Evolutionary conservation across 2,329 filamentous ascomycete genomes (phyloP).

Genomic region (Venturia aucupariae): DNA sequence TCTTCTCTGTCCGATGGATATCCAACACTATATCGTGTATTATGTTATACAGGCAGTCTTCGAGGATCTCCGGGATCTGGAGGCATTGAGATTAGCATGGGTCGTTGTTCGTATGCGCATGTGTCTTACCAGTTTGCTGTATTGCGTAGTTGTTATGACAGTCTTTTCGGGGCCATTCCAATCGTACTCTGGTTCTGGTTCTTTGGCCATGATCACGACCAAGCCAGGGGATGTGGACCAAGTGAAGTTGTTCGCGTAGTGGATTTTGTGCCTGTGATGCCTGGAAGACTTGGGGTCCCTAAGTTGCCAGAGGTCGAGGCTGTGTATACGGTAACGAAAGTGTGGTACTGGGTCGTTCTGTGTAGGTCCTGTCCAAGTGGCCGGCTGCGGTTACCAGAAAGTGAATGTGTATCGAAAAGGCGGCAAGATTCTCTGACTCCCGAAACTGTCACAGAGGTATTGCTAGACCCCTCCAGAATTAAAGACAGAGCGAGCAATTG

Average conservation of each 20-base stretch:
- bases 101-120: neutral
- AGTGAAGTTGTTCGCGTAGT: neutral
- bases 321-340: neutral
- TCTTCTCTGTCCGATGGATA: slow-evolving; percentile 70
- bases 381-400: neutral
- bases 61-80: slow-evolving; percentile 43
- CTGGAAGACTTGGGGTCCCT: neutral
- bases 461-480: neutral
- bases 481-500: neutral
- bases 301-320: neutral
- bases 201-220: neutral
- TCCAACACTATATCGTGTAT: slow-evolving; percentile 66
- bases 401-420: neutral
- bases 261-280: neutral
- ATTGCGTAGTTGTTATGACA: neutral
- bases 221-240: neutral
- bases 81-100: neutral
- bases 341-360: neutral
- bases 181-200: neutral
- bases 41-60: slow-evolving; percentile 68
- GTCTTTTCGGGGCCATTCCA: neutral
- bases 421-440: neutral
- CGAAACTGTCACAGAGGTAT: neutral
- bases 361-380: neutral
- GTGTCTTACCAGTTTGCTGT: neutral